Evolutionary conservation across 2,329 filamentous ascomycete species (phyloP), one percentile per base, ranked within the genome.

Genomic region (Erysiphe neolycopersici): DNA sequence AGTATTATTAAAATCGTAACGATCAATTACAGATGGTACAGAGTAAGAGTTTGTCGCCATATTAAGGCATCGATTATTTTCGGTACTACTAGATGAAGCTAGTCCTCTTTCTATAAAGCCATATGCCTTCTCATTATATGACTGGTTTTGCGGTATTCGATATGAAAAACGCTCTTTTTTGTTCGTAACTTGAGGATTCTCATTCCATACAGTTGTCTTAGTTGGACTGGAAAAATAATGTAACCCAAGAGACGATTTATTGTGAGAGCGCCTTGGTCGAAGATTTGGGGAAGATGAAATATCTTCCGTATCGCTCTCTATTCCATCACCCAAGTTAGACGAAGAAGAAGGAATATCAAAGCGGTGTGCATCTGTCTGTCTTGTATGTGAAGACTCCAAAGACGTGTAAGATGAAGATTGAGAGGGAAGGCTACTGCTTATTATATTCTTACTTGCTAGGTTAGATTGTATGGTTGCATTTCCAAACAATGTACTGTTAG

Each of bases 311-410:
- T 33, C n/a, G 32, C 32, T 13, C 4, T 33, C 32, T n/a, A 33
- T 33, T n/a, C 32, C n/a, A 4, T 26, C 22, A 6, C 32, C n/a
- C 32, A 33, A 14, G n/a, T 33, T 16, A 13, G 32, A 33, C 32
- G 13, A 13, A 14, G 13, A 12, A 43, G 52, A 52, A 18, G 47
- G 42, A 11, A 51, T 40, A 12, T 56, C 51, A 38, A 49, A 55
- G 30, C 51, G 50, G 10, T 60, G 56, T 14, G 57, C 58, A 47
- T 62, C 65, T 38, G 59, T 55, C 47, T 67, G 64, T 5, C 65
- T 57, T 4, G 61, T 63, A 46, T 67, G 64, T 0, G 69, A 68
- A 5, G 60, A 54, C 3, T 63, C 60, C 31, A 64, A 63, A 29
- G 58, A 58, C n/a, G 60, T 57, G 39, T 64, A 56, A 2, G 60